A percentile compares a stretch with the other conserved stretches of the same genome.
Conservation (phyloP, 352 stramenopile species). For the Phytophthora cactorum region DNA sequence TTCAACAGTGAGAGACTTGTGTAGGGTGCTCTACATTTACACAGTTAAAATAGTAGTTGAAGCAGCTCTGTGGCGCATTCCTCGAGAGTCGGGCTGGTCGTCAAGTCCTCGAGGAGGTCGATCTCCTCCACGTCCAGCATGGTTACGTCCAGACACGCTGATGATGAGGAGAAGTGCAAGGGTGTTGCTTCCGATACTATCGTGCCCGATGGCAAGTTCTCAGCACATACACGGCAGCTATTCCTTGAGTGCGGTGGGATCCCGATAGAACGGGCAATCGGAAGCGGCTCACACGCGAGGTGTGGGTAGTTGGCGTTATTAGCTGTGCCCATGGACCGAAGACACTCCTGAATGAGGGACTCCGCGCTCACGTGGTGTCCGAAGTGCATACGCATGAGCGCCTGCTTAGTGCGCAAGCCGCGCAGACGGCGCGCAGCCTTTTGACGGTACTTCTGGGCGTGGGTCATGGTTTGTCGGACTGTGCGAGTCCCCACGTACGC, state of each 20-base stretch:
- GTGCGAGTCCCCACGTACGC: constrained; percentile 72
- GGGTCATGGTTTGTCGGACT: constrained; percentile 78
- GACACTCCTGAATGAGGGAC: constrained; percentile 63
- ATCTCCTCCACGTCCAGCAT: constrained; percentile 16
- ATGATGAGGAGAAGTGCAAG: too few species aligned
- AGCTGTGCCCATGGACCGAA: constrained; percentile 41
- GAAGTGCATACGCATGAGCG: constrained; percentile 76
- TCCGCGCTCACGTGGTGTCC: constrained; percentile 71
- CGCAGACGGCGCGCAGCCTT: constrained; percentile 65
- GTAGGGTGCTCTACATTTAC: constrained; percentile 11
- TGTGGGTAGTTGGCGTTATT: constrained; percentile 7
- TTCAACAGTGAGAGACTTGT: neutral
- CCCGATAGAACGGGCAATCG: constrained; percentile 2
- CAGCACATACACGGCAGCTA: neutral
- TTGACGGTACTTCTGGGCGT: constrained; percentile 78
- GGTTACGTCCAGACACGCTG: constrained; percentile 19
- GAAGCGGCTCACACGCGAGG: constrained; percentile 13
- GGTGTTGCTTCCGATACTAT: too few species aligned
- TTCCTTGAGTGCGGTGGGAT: neutral
- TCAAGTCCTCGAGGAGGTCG: constrained; percentile 39
- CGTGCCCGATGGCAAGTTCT: neutral
- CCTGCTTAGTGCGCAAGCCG: constrained; percentile 70
- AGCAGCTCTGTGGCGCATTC: constrained; percentile 68
- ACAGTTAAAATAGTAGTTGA: constrained; percentile 59
- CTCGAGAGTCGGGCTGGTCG: constrained; percentile 50